phyloP scores from a whole-genome alignment of 179 eudicot species.

The Camellia oleifera region DNA sequence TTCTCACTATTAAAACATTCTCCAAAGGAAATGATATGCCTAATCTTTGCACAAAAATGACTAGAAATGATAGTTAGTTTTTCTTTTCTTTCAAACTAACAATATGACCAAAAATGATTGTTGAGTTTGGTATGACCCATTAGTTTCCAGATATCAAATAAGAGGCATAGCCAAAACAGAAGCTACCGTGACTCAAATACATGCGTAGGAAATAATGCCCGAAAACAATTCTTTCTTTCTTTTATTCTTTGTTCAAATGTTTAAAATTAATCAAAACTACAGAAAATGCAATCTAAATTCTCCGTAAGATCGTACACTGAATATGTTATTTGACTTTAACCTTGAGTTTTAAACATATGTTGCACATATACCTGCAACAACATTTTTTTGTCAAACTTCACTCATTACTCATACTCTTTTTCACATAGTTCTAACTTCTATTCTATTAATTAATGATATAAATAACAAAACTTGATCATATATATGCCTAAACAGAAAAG shows the following conservation, averaged over 20 bases:
- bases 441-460: too few species aligned
- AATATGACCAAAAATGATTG: not conserved
- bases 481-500: not conserved
- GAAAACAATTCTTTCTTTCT: too few species aligned
- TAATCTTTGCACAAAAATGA: not conserved
- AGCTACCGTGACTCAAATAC: not conserved
- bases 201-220: not conserved
- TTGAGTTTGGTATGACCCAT: not conserved
- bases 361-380: not conserved
- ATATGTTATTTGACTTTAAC: not conserved
- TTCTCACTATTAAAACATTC: not conserved
- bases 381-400: too few species aligned
- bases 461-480: not conserved
- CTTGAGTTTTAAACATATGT: not conserved
- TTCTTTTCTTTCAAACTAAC: not conserved
- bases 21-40: not conserved
- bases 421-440: not conserved
- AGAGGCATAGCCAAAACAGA: not conserved
- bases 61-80: not conserved
- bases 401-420: too few species aligned
- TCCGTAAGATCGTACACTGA: not conserved
- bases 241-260: too few species aligned
- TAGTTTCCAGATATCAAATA: not conserved
- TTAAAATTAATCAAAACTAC: not conserved
- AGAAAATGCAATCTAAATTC: not conserved